A percentile compares a stretch with the other conserved stretches of the same genome.
Conservation (phyloP, 2,329 filamentous ascomycete genomes). For the Sporothrix schenckii region DNA sequence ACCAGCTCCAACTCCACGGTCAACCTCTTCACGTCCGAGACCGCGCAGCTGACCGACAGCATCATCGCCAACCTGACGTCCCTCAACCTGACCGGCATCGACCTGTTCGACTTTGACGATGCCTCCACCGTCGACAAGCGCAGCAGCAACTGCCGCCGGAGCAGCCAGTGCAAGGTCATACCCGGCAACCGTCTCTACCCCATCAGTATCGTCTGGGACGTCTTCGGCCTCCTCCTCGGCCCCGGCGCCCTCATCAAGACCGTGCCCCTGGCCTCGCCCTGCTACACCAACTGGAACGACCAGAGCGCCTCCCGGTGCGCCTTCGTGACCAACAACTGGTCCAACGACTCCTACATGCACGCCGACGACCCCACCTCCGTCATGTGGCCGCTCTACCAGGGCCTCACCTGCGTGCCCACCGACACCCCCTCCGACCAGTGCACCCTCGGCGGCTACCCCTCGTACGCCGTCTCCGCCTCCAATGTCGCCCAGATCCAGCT, state of each 20-base stretch:
- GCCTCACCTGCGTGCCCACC: conserved; percentile 45
- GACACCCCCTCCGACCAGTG: conserved; percentile 29
- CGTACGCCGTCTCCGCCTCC: conserved; percentile 48
- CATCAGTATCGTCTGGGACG: conserved; percentile 48
- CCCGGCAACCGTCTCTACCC: conserved; percentile 62
- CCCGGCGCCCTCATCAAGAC: conserved; percentile 55
- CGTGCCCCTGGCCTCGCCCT: conserved; percentile 55
- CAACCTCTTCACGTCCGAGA: conserved; percentile 37
- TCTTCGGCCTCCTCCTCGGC: conserved; percentile 55
- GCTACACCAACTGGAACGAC: conserved; percentile 53
- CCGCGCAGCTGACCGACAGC: conserved; percentile 35
- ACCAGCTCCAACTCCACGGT: conserved; percentile 24
- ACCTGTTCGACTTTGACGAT: conserved; percentile 33
- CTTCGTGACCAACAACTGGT: conserved; percentile 45
- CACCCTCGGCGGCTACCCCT: conserved; percentile 48
- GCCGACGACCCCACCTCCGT: conserved; percentile 46
- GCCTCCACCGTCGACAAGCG: neutral
- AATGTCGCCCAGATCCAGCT: conserved; percentile 52
- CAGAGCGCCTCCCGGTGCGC: conserved; percentile 49
- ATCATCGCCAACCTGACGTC: conserved; percentile 35
- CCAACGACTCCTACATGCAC: conserved; percentile 42
- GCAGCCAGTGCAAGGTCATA: conserved; percentile 35
- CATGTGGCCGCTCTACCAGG: conserved; percentile 49
- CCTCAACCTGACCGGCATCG: conserved; percentile 32
- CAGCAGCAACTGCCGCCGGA: conserved; percentile 20